Percentiles rank a stretch among this genome's conserved stretches.
These are phyloP conservation scores for Tolypocladium album DNA, from an alignment of 2,329 filamentous ascomycete genomes.

Conservation along the genomic window DNA sequence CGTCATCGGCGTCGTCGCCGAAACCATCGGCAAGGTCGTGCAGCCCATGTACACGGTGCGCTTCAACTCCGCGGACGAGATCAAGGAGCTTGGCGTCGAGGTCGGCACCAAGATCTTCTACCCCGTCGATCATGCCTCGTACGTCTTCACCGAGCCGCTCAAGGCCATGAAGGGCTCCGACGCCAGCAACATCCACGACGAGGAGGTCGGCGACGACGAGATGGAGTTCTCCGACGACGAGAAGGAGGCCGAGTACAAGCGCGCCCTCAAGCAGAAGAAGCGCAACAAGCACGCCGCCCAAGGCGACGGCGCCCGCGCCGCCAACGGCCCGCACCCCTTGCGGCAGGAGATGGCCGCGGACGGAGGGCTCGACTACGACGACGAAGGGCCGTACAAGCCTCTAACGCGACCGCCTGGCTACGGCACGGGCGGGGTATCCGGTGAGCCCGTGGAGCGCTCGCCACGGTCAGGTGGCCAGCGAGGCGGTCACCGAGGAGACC, in stretches of 20 bases:
- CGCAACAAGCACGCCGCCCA: constrained; percentile 32
- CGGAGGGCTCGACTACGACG: constrained; percentile 54
- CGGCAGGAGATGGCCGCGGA: constrained; percentile 26
- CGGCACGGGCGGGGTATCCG: constrained; percentile 34
- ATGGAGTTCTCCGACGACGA: constrained; percentile 96
- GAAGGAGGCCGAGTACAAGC: constrained; percentile 75
- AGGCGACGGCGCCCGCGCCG: constrained; percentile 23
- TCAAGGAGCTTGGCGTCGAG: constrained; percentile 55
- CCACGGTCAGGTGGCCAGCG: constrained; percentile 20
- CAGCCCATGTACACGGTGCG: constrained; percentile 78
- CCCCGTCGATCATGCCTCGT: constrained; percentile 64
- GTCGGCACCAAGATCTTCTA: constrained; percentile 68
- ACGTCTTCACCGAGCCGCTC: constrained; percentile 77
- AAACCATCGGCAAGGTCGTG: constrained; percentile 77
- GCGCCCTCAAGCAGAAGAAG: constrained; percentile 55
- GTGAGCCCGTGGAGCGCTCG: constrained; percentile 24
- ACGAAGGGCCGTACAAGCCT: constrained; percentile 60
- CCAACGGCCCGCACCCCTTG: constrained; percentile 27
- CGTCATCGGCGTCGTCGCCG: constrained; percentile 72
- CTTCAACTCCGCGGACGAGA: constrained; percentile 59
- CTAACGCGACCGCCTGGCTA: constrained; percentile 58
- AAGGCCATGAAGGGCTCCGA: constrained; percentile 78
- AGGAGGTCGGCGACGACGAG: constrained; percentile 78
- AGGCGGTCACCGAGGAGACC: constrained; percentile 33
- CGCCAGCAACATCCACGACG: constrained; percentile 89